phyloP scores from a whole-genome alignment of 345 rosid species.

The Eucalyptus sp. region DNA sequence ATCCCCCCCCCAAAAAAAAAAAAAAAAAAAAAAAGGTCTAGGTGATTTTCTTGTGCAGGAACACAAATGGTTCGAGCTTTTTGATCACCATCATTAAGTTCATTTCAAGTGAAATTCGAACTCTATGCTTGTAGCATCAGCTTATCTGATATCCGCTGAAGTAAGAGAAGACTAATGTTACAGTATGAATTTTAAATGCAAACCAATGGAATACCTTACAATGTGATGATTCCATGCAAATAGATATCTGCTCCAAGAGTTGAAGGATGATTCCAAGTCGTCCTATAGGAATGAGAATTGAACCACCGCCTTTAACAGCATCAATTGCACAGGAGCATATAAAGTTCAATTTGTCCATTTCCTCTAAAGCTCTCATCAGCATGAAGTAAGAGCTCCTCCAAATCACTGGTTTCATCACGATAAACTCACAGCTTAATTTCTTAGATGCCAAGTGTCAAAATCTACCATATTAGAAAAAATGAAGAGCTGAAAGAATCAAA shows the following conservation, averaged over 20 bases:
- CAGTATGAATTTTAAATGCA: neutral
- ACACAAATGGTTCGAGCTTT: neutral
- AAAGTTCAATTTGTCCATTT: constrained; percentile 58
- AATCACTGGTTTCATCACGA: neutral
- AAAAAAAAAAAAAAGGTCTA: neutral
- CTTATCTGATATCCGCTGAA: neutral
- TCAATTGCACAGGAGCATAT: constrained; percentile 51
- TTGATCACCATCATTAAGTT: neutral
- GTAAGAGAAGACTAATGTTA: neutral
- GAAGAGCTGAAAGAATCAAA: neutral
- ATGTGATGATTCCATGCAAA: constrained; percentile 37
- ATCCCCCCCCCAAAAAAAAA: accelerated
- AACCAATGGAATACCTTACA: constrained; percentile 21
- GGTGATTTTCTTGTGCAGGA: neutral
- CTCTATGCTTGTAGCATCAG: neutral
- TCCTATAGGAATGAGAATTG: constrained; percentile 55
- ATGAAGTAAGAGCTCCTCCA: neutral
- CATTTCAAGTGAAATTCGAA: neutral
- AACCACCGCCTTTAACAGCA: constrained; percentile 68
- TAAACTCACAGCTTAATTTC: constrained; percentile 7
- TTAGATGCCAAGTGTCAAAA: neutral
- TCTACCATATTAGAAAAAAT: too few relatives aligned
- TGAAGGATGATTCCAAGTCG: constrained; percentile 51
- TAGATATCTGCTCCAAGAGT: constrained; percentile 53
- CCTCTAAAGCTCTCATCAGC: constrained; percentile 11